Evolutionary conservation across 1,284 basidiomycete species (phyloP).

Genomic region (Pisolithus thermaeus): DNA sequence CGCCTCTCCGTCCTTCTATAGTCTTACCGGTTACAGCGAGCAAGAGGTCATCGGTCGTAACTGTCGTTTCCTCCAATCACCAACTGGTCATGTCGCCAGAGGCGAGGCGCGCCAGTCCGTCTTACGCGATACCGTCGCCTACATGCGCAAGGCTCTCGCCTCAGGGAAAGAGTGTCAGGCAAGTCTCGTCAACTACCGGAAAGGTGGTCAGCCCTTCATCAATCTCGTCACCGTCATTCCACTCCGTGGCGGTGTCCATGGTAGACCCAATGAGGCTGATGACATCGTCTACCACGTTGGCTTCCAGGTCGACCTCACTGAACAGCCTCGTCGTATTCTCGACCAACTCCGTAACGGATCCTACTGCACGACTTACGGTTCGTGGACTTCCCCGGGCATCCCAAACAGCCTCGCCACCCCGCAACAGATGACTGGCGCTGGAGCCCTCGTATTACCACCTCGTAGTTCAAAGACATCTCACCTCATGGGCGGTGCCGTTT

Average conservation of each 20-base stretch:
- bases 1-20: conserved; percentile 74
- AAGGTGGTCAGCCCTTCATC: conserved; percentile 81
- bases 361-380: conserved; percentile 54
- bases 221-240: conserved; percentile 86
- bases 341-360: conserved; percentile 72
- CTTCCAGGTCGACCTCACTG: conserved; percentile 86
- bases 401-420: background rate
- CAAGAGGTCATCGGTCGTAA: conserved; percentile 83
- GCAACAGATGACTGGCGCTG: background rate
- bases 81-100: conserved; percentile 57
- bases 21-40: conserved; percentile 79
- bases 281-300: conserved; percentile 84
- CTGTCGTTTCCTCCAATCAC: conserved; percentile 83
- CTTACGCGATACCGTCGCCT: conserved; percentile 61
- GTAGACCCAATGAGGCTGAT: conserved; percentile 40
- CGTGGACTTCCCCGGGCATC: conserved; percentile 10
- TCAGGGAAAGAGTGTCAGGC: conserved; percentile 86
- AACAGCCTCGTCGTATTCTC: conserved; percentile 82
- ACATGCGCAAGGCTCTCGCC: conserved; percentile 60
- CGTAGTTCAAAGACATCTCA: conserved; percentile 28
- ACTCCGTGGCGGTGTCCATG: conserved; percentile 59
- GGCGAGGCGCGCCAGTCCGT: conserved; percentile 68
- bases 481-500: conserved; percentile 31
- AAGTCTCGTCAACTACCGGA: conserved; percentile 83
- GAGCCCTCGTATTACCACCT: background rate